Evolutionary conservation across 208 protist genomes (phyloP).

Genomic region (Jaenimonas drosophilae): DNA sequence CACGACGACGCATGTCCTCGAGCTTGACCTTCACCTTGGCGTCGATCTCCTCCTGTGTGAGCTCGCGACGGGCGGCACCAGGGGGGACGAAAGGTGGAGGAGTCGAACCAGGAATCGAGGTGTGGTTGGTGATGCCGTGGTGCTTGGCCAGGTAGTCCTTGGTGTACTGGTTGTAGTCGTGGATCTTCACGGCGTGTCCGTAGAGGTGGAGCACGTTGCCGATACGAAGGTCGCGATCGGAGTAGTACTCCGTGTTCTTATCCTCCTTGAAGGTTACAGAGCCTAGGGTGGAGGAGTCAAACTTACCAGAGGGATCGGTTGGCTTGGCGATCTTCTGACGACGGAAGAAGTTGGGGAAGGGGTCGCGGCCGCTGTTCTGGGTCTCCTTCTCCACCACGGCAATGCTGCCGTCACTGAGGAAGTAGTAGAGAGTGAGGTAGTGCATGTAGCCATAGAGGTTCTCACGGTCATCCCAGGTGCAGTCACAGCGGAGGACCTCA

Average conservation of each 20-base stretch:
- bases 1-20: slow-evolving; percentile 73
- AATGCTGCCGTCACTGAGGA: slow-evolving; percentile 94
- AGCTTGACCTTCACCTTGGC: slow-evolving; percentile 61
- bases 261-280: slow-evolving; percentile 90
- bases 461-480: slow-evolving; percentile 91
- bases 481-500: slow-evolving; percentile 95
- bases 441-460: slow-evolving; percentile 88
- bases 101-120: slow-evolving; percentile 43
- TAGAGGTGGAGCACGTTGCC: slow-evolving; percentile 86
- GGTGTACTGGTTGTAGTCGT: slow-evolving; percentile 94
- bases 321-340: slow-evolving; percentile 78
- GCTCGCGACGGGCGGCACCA: slow-evolving; percentile 70
- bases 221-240: slow-evolving; percentile 89
- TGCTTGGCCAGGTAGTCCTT: slow-evolving; percentile 68
- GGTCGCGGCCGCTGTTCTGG: slow-evolving; percentile 95
- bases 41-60: slow-evolving; percentile 77
- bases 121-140: slow-evolving; percentile 55
- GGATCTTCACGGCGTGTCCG: slow-evolving; percentile 78
- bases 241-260: slow-evolving; percentile 91
- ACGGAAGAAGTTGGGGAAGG: slow-evolving; percentile 94
- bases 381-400: slow-evolving; percentile 92
- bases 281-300: slow-evolving; percentile 82
- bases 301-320: slow-evolving; percentile 41
- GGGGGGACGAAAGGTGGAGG: slow-evolving; percentile 56
- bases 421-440: slow-evolving; percentile 94